These are phyloP conservation scores for Linanthus parryae DNA, from an alignment of 148 eudicot genomes.

Conservation along the genomic window DNA sequence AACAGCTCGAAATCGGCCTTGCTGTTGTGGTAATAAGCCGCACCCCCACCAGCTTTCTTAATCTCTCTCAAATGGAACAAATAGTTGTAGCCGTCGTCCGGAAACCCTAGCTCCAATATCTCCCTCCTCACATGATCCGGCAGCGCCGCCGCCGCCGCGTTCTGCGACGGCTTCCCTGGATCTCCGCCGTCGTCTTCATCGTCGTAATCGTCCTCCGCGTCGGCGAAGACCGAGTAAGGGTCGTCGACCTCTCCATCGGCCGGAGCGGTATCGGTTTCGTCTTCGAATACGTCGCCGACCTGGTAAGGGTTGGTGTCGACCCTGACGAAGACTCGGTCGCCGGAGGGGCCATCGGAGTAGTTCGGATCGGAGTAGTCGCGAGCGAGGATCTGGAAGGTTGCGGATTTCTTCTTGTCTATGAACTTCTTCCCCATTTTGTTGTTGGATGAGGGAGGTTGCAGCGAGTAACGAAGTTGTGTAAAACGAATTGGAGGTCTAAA, in stretches of 20 bases:
- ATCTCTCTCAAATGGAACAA: conserved; percentile 83
- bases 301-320: conserved; percentile 61
- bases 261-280: conserved; percentile 11
- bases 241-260: conserved; percentile 19
- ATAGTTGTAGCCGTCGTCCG: conserved; percentile 96
- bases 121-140: conserved; percentile 73
- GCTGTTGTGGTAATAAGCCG: conserved; percentile 58
- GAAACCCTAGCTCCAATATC: conserved; percentile 88
- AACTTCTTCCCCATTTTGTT: conserved; percentile 79
- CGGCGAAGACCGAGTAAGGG: conserved; percentile 43
- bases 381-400: conserved; percentile 74
- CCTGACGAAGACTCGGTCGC: conserved; percentile 70
- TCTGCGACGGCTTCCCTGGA: background rate
- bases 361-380: conserved; percentile 64
- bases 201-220: conserved; percentile 53
- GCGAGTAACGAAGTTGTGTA: too few relatives aligned
- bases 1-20: conserved; percentile 61
- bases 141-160: conserved; percentile 13
- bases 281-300: conserved; percentile 31
- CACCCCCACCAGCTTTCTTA: conserved; percentile 71
- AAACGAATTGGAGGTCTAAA: too few relatives aligned
- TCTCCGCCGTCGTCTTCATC: conserved; percentile 16
- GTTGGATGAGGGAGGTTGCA: too few relatives aligned
- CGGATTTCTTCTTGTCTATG: conserved; percentile 81
- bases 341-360: conserved; percentile 39